Evolutionary conservation across 495 filamentous ascomycete genomes (phyloP), one percentile per base, ranked within the genome.

Genomic region (Choiromyces venosus): DNA sequence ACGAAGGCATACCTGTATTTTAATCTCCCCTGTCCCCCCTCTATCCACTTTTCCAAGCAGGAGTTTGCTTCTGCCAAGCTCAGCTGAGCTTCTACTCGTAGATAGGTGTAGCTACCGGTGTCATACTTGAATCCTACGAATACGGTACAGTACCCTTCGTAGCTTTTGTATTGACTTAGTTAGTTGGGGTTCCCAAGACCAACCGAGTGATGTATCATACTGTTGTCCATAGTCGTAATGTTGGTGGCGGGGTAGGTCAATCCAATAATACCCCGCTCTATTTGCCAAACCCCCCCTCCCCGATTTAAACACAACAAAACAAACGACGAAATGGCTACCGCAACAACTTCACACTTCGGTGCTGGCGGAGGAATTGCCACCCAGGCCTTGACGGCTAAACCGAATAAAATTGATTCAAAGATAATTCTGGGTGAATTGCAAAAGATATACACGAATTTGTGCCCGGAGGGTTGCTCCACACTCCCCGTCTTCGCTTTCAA

Each of bases 301-400:
- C 44, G 2, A 5, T 18, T 18, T 33, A 61, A 61, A 61, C 52
- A 0, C 52, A 16, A 33, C 52, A 33, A n/a, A 33, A 29, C 12
- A 1, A 61, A 61, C 12, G 3, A 29, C 25, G 36, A 69, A 44
- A 77, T 79, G 77, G 66, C 77, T 1, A 70, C 68, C 16, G 21
- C 71, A 3, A 71, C 66, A 35, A 33, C 75, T 16, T 71, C 67
- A 33, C 38, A 64, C 35, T 64, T 36, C 52, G 39, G 65, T 5
- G 74, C 73, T 12, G 77, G 78, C 61, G 77, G 77, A 33, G 77
- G 78, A 39, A 68, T 71, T 14, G 72, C 78, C 21, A 73, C 74
- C 7, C 71, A 72, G 29, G 37, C 40, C 19, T 70, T 78, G 39
- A 70, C 68, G 40, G 73, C 79, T 14, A 64, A 71, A 6, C 72